A percentile compares a stretch with the other conserved stretches of the same genome.
Evolutionary conservation across 805 yeast species (phyloP).

Genomic region (Isabelozyma pseudorhagii): DNA sequence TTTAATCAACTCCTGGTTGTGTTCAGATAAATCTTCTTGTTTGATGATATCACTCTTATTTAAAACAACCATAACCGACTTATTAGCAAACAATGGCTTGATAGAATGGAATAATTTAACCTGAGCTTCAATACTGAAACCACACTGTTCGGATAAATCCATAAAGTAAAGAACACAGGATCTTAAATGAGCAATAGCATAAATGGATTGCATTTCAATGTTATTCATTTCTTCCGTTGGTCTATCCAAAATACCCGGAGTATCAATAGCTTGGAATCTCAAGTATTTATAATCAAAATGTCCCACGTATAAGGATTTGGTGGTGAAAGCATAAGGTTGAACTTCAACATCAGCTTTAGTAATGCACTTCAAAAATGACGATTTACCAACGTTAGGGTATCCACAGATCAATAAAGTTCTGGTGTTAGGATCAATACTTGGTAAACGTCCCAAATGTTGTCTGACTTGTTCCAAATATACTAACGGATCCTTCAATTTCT

Average conservation of each 20-base stretch:
- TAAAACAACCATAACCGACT: constrained; percentile 91
- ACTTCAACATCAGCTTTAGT: constrained; percentile 99
- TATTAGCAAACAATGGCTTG: constrained; percentile 95
- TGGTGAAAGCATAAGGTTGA: constrained; percentile 98
- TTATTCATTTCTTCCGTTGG: constrained; percentile 99
- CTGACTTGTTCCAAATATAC: constrained; percentile 95
- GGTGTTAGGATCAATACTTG: constrained; percentile 97
- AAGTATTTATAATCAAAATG: constrained; percentile 98
- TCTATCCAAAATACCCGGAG: constrained; percentile 98
- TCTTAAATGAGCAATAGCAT: constrained; percentile 97
- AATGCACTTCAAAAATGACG: constrained; percentile 87
- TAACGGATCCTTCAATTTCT: constrained; percentile 92
- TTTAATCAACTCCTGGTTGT: constrained; percentile 67
- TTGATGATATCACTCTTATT: constrained; percentile 91
- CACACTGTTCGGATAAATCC: constrained; percentile 99
- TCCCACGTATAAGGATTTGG: constrained; percentile 95
- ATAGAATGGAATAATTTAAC: constrained; percentile 95
- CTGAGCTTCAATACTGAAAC: constrained; percentile 95
- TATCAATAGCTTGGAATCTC: constrained; percentile 98
- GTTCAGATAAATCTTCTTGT: constrained; percentile 78
- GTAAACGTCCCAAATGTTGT: constrained; percentile 98
- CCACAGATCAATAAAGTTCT: constrained; percentile 97
- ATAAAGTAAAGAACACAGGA: constrained; percentile 95
- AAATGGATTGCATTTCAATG: constrained; percentile 98
- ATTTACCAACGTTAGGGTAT: constrained; percentile 98